Percentiles rank a stretch among this genome's conserved stretches.
Evolutionary conservation across 345 rosid genomes (phyloP).

Genomic region (Populus euphratica): DNA sequence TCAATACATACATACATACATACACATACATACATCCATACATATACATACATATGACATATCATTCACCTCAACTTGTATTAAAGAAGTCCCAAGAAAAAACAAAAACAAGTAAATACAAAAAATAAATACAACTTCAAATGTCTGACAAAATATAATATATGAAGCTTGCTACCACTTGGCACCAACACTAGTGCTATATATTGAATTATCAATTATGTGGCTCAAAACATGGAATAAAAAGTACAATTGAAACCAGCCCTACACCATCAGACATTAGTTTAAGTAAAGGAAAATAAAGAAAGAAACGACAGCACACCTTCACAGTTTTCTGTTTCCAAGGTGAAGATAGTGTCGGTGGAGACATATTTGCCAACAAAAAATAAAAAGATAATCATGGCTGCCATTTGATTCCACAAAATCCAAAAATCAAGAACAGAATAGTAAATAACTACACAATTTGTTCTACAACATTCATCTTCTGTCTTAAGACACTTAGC

Average conservation of each 20-base stretch:
- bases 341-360: constrained; percentile 15
- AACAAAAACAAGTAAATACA: no score
- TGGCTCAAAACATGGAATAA: neutral
- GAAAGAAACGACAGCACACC: neutral
- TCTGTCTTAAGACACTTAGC: neutral
- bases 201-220: neutral
- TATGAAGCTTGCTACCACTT: neutral
- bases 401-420: neutral
- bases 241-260: neutral
- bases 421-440: constrained; percentile 1
- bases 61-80: neutral
- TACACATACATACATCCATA: no score
- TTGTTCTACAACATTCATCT: neutral
- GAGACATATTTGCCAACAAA: neutral
- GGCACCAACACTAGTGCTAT: neutral
- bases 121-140: neutral
- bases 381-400: neutral
- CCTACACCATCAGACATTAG: neutral
- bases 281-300: neutral
- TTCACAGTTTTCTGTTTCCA: neutral
- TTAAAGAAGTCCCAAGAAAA: neutral
- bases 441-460: neutral
- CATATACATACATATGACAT: neutral
- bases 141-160: neutral
- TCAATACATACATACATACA: neutral